These are phyloP conservation scores for Porpolomopsis calyptriformis DNA, from an alignment of 768 basidiomycete genomes.

Conservation along the genomic window DNA sequence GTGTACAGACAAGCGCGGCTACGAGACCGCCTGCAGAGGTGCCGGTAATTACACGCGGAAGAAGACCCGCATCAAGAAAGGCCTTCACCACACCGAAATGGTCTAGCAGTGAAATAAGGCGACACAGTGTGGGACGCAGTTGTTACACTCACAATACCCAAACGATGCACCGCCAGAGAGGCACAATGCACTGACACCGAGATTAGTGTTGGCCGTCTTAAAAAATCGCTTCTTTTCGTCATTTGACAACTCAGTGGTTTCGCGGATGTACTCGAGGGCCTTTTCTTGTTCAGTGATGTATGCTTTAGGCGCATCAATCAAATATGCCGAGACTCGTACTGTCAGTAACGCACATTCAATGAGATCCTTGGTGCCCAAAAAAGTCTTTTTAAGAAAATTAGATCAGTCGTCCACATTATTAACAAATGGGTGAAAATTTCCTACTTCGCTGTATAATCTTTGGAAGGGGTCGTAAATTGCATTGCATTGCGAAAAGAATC, in stretches of 20 bases:
- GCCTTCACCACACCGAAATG: constrained; percentile 89
- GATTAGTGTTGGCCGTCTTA: constrained; percentile 77
- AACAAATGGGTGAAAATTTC: constrained; percentile 20
- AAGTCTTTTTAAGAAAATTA: constrained; percentile 60
- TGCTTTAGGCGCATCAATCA: constrained; percentile 30
- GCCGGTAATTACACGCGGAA: constrained; percentile 90
- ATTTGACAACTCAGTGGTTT: constrained; percentile 56
- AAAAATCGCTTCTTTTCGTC: constrained; percentile 94
- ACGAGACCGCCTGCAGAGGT: constrained; percentile 89
- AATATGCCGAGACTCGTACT: neutral
- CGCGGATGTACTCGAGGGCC: constrained; percentile 67
- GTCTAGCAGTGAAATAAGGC: constrained; percentile 31
- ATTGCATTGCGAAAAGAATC: neutral
- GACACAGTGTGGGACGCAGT: neutral
- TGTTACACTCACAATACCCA: constrained; percentile 69
- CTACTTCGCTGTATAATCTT: constrained; percentile 88
- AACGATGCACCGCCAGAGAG: constrained; percentile 94
- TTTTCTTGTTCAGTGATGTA: constrained; percentile 72
- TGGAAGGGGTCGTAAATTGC: neutral
- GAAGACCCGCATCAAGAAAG: constrained; percentile 72
- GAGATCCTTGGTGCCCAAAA: constrained; percentile 79
- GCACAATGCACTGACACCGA: constrained; percentile 84
- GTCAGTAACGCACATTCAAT: constrained; percentile 57
- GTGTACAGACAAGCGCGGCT: constrained; percentile 67
- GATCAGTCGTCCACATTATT: constrained; percentile 11